Evolutionary conservation across 352 stramenopile species (phyloP).

Genomic region (Pythium phragmitis): DNA sequence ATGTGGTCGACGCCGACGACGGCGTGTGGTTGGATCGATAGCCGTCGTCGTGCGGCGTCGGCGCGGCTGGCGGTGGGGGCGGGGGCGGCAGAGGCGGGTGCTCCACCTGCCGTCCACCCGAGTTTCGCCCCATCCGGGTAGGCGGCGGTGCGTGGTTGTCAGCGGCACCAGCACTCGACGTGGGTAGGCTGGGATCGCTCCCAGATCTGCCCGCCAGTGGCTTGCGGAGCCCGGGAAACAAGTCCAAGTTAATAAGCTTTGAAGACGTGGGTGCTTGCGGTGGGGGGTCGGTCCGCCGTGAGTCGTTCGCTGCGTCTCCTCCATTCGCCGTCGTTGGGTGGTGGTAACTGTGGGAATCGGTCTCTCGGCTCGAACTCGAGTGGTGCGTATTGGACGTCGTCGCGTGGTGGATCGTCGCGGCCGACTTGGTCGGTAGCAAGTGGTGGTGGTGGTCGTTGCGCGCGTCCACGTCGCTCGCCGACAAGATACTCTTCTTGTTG

Average conservation of each 20-base stretch:
- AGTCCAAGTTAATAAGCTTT: constrained; percentile 32
- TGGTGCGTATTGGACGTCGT: constrained; percentile 4
- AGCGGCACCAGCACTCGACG: neutral
- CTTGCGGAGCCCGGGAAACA: constrained; percentile 25
- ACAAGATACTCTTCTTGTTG: constrained; percentile 26
- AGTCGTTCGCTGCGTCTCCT: constrained; percentile 6
- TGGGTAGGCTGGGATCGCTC: constrained; percentile 17
- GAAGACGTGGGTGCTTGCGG: neutral
- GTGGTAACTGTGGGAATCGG: constrained; percentile 6
- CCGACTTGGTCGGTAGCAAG: constrained; percentile 13
- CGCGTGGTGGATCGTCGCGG: constrained; percentile 15
- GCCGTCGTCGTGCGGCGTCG: constrained; percentile 9
- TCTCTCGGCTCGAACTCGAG: constrained; percentile 7
- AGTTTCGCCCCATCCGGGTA: constrained; percentile 19
- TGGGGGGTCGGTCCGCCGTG: constrained; percentile 6
- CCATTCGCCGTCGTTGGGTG: neutral
- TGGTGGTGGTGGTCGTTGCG: constrained; percentile 24
- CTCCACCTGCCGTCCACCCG: constrained; percentile 11
- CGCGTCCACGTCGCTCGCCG: constrained; percentile 13
- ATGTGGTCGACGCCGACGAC: constrained; percentile 3
- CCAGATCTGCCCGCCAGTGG: constrained; percentile 15
- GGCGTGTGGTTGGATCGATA: constrained; percentile 6
- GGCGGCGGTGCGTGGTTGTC: neutral
- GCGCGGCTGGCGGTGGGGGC: neutral
- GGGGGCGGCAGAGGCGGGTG: neutral